These are phyloP conservation scores for Ustilago loliicola DNA, from an alignment of 1,284 basidiomycete genomes.

Conservation along the genomic window DNA sequence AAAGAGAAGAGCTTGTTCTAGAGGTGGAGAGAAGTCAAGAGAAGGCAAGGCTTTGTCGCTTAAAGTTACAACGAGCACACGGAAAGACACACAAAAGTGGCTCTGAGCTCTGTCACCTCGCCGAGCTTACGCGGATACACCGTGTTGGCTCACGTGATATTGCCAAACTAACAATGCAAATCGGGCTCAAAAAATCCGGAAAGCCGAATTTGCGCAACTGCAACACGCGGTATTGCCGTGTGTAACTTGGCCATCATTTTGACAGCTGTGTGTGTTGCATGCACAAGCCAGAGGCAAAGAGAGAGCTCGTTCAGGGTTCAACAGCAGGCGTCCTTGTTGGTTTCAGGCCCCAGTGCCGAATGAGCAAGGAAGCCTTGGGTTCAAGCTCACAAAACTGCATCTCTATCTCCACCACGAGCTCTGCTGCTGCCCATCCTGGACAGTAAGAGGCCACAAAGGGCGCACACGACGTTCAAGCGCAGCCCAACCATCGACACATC, in stretches of 20 bases:
- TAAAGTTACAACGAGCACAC: slow-evolving; percentile 1
- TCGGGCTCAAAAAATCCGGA: neutral
- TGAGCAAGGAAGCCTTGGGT: neutral
- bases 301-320: slow-evolving; percentile 8
- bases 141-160: slow-evolving; percentile 49
- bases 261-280: neutral
- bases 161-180: slow-evolving; percentile 11
- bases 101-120: neutral
- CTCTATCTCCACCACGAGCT: neutral
- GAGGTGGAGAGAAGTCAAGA: neutral
- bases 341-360: neutral
- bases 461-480: neutral
- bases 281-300: neutral
- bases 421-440: neutral
- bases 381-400: neutral
- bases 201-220: neutral
- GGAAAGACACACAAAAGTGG: slow-evolving; percentile 11
- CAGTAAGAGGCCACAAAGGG: neutral
- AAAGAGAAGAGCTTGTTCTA: neutral
- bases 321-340: neutral
- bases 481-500: neutral
- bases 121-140: slow-evolving; percentile 26
- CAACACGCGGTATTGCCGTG: neutral
- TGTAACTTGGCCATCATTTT: neutral
- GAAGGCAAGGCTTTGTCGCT: neutral